phyloP scores from a whole-genome alignment of 179 eudicot species.

The Silene noctiflora region DNA sequence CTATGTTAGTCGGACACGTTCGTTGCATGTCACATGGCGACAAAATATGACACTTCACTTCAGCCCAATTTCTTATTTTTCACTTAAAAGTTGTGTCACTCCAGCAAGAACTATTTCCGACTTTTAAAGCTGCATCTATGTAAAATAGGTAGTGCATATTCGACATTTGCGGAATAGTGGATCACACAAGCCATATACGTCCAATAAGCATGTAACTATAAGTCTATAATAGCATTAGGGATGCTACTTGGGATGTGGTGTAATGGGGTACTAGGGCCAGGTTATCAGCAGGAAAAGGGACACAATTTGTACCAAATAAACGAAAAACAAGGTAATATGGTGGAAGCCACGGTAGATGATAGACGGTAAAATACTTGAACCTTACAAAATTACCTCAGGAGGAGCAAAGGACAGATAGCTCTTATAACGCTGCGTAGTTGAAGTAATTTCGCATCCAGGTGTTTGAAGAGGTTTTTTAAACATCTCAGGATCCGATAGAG shows the following conservation, averaged over 20 bases:
- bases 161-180: neutral
- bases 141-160: neutral
- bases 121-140: neutral
- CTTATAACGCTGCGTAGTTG: slow-evolving; percentile 29
- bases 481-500: slow-evolving; percentile 54
- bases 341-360: neutral
- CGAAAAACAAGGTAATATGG: neutral
- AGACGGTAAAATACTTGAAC: slow-evolving; percentile 1
- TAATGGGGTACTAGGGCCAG: neutral
- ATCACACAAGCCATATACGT: neutral
- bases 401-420: slow-evolving; percentile 92
- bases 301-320: neutral
- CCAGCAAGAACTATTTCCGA: too few relatives aligned
- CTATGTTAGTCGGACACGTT: too few relatives aligned
- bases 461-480: slow-evolving; percentile 48
- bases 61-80: too few relatives aligned
- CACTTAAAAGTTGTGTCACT: neutral
- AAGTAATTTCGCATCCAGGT: slow-evolving; percentile 42
- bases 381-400: slow-evolving; percentile 59
- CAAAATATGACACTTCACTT: too few relatives aligned
- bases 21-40: too few relatives aligned
- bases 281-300: neutral
- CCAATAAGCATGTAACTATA: neutral
- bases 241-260: neutral
- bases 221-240: neutral